phyloP scores from a whole-genome alignment of 352 stramenopile genomes.

The Phytophthora rubi region DNA sequence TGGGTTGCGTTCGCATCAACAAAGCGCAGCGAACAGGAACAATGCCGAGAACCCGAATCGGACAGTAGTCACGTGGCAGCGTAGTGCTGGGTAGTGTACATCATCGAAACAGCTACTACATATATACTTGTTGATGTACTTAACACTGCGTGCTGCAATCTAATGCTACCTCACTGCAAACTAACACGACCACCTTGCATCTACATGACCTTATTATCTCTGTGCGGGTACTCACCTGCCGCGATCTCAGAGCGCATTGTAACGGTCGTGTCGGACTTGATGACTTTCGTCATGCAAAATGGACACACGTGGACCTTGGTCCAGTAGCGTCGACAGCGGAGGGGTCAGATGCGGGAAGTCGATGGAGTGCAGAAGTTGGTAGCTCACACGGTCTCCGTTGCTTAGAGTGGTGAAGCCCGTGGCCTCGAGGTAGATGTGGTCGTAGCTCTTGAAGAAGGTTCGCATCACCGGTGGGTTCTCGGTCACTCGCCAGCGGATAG shows the following conservation, averaged over 20 bases:
- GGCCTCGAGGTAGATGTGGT: slow-evolving; percentile 48
- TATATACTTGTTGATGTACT: too few species aligned
- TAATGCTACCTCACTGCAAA: slow-evolving; percentile 2
- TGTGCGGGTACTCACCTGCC: slow-evolving; percentile 35
- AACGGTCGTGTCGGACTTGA: slow-evolving; percentile 36
- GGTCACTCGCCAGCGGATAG: slow-evolving; percentile 33
- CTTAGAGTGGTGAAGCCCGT: slow-evolving; percentile 32
- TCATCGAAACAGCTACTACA: too few species aligned
- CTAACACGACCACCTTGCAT: neutral
- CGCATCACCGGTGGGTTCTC: slow-evolving; percentile 39
- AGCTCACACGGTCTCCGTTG: slow-evolving; percentile 36
- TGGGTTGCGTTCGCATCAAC: slow-evolving; percentile 48
- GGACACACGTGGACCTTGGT: slow-evolving; percentile 36
- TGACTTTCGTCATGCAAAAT: slow-evolving; percentile 44
- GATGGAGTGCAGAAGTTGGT: slow-evolving; percentile 44
- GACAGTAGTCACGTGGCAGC: too few species aligned
- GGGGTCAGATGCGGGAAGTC: slow-evolving; percentile 31
- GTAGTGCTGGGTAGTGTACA: too few species aligned
- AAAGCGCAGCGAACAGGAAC: slow-evolving; percentile 3
- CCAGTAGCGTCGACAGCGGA: slow-evolving; percentile 32
- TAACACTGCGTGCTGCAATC: too few species aligned
- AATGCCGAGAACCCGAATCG: neutral
- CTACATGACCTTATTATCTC: slow-evolving; percentile 19
- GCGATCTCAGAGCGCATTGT: slow-evolving; percentile 40
- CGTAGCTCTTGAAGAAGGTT: slow-evolving; percentile 40